Percentiles rank a stretch among this genome's conserved stretches.
Evolutionary conservation across 2,329 filamentous ascomycete genomes (phyloP).

Genomic region (Huntiella abstrusa): DNA sequence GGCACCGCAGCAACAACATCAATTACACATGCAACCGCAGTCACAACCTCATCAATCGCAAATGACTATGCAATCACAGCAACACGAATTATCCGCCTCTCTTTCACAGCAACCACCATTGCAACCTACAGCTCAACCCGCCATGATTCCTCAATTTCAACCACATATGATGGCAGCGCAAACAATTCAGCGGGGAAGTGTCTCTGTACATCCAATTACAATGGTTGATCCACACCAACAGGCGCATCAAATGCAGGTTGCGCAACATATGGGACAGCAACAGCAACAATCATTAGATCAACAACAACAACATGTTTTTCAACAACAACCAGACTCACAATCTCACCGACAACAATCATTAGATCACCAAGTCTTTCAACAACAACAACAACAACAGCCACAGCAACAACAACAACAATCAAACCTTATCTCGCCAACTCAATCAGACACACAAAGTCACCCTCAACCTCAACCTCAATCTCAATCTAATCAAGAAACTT

Average conservation of each 20-base stretch:
- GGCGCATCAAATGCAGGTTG: too few relatives aligned
- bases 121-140: background rate
- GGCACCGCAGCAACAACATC: conserved; percentile 1
- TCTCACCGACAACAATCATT: too few relatives aligned
- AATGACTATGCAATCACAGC: background rate
- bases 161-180: too few relatives aligned
- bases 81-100: background rate
- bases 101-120: background rate
- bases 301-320: too few relatives aligned
- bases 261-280: too few relatives aligned
- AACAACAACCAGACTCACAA: too few relatives aligned
- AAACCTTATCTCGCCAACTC: background rate
- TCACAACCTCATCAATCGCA: background rate
- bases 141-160: background rate
- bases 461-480: background rate
- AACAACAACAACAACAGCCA: background rate
- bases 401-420: background rate
- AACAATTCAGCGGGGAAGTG: too few relatives aligned
- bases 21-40: background rate
- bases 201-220: too few relatives aligned
- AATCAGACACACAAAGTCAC: background rate
- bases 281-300: background rate
- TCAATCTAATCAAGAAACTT: background rate
- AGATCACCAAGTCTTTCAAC: too few relatives aligned
- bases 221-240: too few relatives aligned